Evolutionary conservation across 257 asterid species (phyloP), one percentile per base, ranked within the genome.

Genomic region (Petrea volubilis): DNA sequence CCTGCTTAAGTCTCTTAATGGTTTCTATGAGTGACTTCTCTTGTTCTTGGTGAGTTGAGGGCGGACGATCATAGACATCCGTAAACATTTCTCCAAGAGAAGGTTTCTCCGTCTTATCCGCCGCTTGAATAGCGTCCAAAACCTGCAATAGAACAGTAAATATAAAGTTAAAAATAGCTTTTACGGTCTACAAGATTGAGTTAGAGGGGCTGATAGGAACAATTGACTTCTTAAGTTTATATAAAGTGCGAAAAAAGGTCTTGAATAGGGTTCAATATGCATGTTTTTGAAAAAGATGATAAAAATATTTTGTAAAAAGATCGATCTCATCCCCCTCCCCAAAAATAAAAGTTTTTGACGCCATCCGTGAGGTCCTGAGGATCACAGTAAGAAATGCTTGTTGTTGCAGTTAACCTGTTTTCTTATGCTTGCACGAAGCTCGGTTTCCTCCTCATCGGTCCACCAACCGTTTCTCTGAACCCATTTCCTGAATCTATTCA

Each of bases 391-490:
- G 6, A 68, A n/a, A 15, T 34, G 43, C 7, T 34, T 33, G n/a
- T 69, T 3, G 8, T 15, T 21, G 50, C 27, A 20, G 68, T 72
- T 21, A 3, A 91, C 96, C 96, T 91, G 83, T 36, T 88, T 88
- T 76, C 96, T 81, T 56, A 74, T 31, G 79, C 71, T 79, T 38
- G 31, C 71, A 10, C 96, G 90, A 67, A 76, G 90, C 73, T 84
- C 68, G 1, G 76, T 73, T 78, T 90, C 98, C 9, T 82, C 83
- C 33, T 86, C 90, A 6, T 86, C 96, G 0, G 62, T 84, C 98
- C 98, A 94, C 99, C 97, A 94, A 14, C 90, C 86, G 9, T 82
- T 84, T 50, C 78, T 71, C 73, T 85, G 81, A 47, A 88, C 79
- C 96, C 97, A 94, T 71, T 91, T 94, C 57, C 92, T 78, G 82